Percentiles rank a stretch among this genome's conserved stretches.
phyloP scores from a whole-genome alignment of 2,329 filamentous ascomycete genomes.

The Curvularia sp. region DNA sequence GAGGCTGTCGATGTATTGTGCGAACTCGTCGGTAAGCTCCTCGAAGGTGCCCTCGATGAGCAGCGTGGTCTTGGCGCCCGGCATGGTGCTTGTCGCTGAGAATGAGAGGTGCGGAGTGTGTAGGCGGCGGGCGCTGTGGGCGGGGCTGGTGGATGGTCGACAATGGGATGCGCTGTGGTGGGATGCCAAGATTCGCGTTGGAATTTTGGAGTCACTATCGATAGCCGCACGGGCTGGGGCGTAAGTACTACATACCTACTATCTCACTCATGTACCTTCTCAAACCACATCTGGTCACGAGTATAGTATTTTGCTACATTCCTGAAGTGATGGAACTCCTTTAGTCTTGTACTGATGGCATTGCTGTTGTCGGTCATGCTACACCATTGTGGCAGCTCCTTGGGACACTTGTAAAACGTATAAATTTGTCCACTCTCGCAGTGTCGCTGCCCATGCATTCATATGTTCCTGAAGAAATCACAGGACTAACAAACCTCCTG shows the following conservation, averaged over 20 bases:
- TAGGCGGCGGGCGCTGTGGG: conserved; percentile 24
- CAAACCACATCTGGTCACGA: no score
- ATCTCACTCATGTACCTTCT: neutral
- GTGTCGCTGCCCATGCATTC: no score
- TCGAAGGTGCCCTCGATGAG: conserved; percentile 90
- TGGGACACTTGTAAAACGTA: no score
- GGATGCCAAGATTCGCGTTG: conserved; percentile 41
- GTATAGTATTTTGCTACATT: no score
- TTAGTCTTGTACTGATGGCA: no score
- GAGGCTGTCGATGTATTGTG: conserved; percentile 87
- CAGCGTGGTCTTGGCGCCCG: conserved; percentile 67
- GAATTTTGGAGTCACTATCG: conserved; percentile 36
- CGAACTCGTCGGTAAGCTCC: conserved; percentile 92
- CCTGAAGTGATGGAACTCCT: no score
- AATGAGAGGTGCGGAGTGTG: conserved; percentile 32
- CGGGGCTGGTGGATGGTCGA: conserved; percentile 37
- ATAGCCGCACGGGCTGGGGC: conserved; percentile 22
- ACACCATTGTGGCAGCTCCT: no score
- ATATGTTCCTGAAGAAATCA: no score
- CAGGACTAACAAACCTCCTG: no score
- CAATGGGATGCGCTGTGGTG: conserved; percentile 34
- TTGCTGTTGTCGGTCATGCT: no score
- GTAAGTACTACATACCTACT: neutral
- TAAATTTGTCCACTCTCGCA: no score
- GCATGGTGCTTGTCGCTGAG: conserved; percentile 56